Conservation (phyloP, 2,329 filamentous ascomycete genomes). For the Phialocephala subalpina region DNA sequence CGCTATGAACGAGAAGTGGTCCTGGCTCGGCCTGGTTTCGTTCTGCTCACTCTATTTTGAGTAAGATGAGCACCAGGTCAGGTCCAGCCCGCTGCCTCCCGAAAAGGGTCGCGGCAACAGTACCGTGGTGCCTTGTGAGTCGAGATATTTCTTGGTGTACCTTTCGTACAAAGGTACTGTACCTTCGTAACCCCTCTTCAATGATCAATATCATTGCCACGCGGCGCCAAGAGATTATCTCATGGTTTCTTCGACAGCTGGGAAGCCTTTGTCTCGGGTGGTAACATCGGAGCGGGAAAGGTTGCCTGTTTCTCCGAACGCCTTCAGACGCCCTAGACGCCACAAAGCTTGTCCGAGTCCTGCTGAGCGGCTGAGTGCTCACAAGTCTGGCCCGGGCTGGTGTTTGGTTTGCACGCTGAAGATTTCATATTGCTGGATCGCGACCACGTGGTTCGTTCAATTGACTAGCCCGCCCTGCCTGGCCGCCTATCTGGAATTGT, state of each 20-base stretch:
- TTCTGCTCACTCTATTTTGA: no score
- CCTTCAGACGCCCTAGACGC: not conserved
- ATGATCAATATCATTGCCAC: not conserved
- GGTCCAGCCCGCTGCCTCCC: no score
- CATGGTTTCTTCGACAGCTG: not conserved
- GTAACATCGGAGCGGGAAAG: not conserved
- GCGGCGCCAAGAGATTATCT: not conserved
- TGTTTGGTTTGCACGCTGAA: not conserved
- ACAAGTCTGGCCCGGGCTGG: not conserved
- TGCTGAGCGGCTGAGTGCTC: not conserved
- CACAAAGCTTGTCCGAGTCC: constrained; percentile 9
- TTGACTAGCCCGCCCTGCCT: not conserved
- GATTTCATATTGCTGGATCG: not conserved
- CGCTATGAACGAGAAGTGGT: not conserved
- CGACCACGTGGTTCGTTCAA: not conserved
- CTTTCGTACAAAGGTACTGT: not conserved
- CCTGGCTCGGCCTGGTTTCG: no score
- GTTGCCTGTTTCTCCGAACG: not conserved
- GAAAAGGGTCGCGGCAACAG: no score
- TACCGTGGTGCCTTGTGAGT: not conserved
- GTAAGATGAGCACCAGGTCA: not conserved
- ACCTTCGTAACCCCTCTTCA: no score
- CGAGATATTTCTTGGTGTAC: no score
- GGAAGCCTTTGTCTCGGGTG: not conserved
- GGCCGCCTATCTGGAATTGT: not conserved